Base-by-base conservation (phyloP, 345 rosid genomes). In the Acer saccharum region DNA sequence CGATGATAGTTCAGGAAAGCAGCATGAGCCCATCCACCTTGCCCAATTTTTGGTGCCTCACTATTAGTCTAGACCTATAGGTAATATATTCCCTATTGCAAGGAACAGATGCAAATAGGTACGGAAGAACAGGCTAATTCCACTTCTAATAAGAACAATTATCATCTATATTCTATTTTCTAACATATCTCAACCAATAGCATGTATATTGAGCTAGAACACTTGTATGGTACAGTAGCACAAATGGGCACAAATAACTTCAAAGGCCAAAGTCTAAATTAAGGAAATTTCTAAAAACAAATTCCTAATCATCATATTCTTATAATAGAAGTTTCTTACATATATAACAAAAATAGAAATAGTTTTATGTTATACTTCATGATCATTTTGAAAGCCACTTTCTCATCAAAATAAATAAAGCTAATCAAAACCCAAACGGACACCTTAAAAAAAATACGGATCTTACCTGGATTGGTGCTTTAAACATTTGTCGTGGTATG, bases 401-500 rank as follows among this genome's bases (percentile, higher is more conserved):
- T 21, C 48, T 60, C 13, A n/a, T 20, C 25, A n/a, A 17, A 29
- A 17, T 2, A 46, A 27, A 18, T 35, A 29, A 57, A 32, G 50
- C 17, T 18, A n/a, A 18, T 39, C 6, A 11, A 71, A 52, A 58
- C 21, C 44, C 20, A 35, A 60, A 60, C 64, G 3, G 18, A 71
- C 32, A 6, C 12, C 62, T 41, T 64, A 71, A 70, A 66, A 66
- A 71, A 66, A 67, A 17, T 48, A 39, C 8, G 7, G 55, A 67
- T 57, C 84, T 85, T 86, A 95, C 99, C 86, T 96, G 99, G 81
- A 96, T 93, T 64, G 99, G 99, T 69, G 93, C 86, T 96, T 93
- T 96, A 86, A 96, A 96, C 98, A 93, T 92, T 81, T 96, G 99
- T 57, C 98, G 83, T 69, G 99, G 99, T 83, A 96, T 96, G 72